Conservation (phyloP, 179 eudicot species). For the Carnegiea gigantea region DNA sequence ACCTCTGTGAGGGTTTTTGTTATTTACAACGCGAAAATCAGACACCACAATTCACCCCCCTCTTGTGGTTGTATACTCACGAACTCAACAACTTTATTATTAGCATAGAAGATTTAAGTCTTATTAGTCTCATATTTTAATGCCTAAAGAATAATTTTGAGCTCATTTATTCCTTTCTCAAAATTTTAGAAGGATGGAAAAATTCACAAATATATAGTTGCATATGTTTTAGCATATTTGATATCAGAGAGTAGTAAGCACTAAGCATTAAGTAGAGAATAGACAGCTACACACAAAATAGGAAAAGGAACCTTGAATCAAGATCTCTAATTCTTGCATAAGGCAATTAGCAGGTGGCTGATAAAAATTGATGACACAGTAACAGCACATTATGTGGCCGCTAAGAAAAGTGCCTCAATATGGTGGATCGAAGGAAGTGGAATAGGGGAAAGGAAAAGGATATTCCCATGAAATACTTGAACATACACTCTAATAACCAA, state of each 20-base stretch:
- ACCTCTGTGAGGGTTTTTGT: no score
- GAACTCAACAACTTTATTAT: not conserved
- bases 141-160: constrained; percentile 53
- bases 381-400: not conserved
- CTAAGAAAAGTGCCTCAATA: not conserved
- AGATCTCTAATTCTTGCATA: no score
- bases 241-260: no score
- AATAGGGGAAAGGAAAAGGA: not conserved
- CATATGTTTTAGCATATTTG: no score
- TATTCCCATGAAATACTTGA: no score
- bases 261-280: no score
- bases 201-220: not conserved
- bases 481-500: no score
- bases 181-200: not conserved
- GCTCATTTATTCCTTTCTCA: constrained; percentile 10
- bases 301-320: no score
- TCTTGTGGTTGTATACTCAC: no score
- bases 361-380: not conserved
- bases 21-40: no score
- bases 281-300: not conserved
- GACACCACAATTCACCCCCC: no score
- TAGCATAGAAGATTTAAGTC: not conserved
- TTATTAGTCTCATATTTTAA: constrained; percentile 45
- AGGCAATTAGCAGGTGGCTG: not conserved
- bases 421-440: not conserved